Conservation (phyloP, 192 early-diverging fungal species). For the Backusella tuberculispora region DNA sequence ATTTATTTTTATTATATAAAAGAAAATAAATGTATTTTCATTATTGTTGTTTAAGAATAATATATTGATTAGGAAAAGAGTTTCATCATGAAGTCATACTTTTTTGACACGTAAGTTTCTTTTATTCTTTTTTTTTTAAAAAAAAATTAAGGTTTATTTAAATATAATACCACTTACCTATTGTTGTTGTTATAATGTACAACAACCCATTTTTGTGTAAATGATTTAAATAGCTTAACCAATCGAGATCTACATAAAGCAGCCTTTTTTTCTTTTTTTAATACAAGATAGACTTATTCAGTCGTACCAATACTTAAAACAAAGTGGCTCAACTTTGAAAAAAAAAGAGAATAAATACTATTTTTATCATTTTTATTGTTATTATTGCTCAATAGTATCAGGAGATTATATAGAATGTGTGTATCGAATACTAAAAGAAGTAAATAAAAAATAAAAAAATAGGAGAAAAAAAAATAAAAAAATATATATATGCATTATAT, state of each 20-base stretch:
- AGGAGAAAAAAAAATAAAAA: not conserved
- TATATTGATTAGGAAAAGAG: not conserved
- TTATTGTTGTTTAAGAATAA: no score
- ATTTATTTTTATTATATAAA: no score
- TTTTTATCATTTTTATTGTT: not conserved
- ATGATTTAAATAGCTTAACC: slow-evolving; percentile 9
- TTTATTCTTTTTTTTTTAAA: not conserved
- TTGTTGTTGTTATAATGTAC: not conserved
- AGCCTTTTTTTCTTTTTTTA: no score
- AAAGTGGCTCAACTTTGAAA: no score
- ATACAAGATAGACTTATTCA: no score
- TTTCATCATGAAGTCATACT: slow-evolving; percentile 1
- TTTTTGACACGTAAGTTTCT: slow-evolving; percentile 13
- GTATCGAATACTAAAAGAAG: slow-evolving; percentile 7
- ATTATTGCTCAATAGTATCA: not conserved
- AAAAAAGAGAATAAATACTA: not conserved
- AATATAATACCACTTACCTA: no score
- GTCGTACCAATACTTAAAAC: no score
- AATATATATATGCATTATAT: slow-evolving; percentile 14
- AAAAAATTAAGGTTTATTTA: not conserved
- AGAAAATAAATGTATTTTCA: no score
- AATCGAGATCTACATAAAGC: not conserved
- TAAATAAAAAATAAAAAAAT: slow-evolving; percentile 10
- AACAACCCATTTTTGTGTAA: not conserved
- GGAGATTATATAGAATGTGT: not conserved